Percentiles rank a stretch among this genome's conserved stretches.
These are phyloP conservation scores for Scalesia atractyloides DNA, from an alignment of 129 eudicot species.

Conservation along the genomic window DNA sequence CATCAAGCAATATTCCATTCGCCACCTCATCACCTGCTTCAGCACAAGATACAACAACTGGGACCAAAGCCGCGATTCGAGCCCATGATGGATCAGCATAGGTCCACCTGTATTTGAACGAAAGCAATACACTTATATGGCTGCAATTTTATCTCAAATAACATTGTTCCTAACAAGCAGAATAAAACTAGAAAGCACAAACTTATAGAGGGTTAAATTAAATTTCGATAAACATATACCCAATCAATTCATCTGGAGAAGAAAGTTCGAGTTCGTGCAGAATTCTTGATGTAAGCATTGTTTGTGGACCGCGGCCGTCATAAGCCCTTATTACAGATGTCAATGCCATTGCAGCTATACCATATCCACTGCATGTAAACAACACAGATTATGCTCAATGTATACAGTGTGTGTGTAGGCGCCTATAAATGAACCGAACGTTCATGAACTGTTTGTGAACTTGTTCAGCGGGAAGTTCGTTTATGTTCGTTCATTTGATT, in stretches of 20 bases:
- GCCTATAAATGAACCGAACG: no score
- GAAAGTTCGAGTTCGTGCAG: slow-evolving; percentile 66
- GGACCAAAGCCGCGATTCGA: slow-evolving; percentile 86
- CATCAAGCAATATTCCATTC: slow-evolving; percentile 65
- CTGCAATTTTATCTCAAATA: background rate
- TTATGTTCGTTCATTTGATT: no score
- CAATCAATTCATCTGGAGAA: slow-evolving; percentile 91
- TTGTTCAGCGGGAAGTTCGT: no score
- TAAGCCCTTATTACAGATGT: slow-evolving; percentile 89
- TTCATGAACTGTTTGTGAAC: no score
- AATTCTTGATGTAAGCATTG: slow-evolving; percentile 62
- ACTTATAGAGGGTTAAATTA: background rate
- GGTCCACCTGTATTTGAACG: slow-evolving; percentile 75
- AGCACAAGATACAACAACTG: slow-evolving; percentile 80
- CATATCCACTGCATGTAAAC: slow-evolving; percentile 75
- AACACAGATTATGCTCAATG: slow-evolving; percentile 21
- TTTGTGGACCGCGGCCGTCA: slow-evolving; percentile 94
- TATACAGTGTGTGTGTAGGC: background rate
- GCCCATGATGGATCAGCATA: slow-evolving; percentile 97
- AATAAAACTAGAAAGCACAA: background rate
- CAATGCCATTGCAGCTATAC: slow-evolving; percentile 93
- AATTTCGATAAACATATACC: slow-evolving; percentile 52
- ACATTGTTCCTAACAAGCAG: background rate
- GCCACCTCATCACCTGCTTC: slow-evolving; percentile 91
- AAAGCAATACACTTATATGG: slow-evolving; percentile 12